These are phyloP conservation scores for Xylaria palmicola DNA, from an alignment of 495 filamentous ascomycete genomes.

Conservation along the genomic window DNA sequence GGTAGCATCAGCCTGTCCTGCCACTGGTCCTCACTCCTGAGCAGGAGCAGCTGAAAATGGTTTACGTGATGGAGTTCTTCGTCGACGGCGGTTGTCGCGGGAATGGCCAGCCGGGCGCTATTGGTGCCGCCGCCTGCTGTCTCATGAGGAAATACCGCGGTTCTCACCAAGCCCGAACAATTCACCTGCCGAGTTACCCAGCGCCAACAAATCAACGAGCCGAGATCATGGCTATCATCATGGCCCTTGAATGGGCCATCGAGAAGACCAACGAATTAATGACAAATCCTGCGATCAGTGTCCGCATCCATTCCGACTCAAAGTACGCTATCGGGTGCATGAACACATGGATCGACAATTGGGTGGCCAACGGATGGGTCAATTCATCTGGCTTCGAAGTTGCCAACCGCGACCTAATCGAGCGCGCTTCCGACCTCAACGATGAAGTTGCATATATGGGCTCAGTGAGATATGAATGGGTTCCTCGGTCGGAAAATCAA, in stretches of 20 bases:
- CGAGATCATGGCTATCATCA: conserved; percentile 39
- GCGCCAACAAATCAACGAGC: conserved; percentile 42
- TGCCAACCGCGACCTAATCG: conserved; percentile 37
- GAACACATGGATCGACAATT: conserved; percentile 29
- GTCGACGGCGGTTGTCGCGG: conserved; percentile 41
- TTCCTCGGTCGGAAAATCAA: conserved; percentile 26
- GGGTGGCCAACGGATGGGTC: conserved; percentile 28
- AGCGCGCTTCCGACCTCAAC: conserved; percentile 31
- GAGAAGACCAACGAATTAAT: conserved; percentile 25
- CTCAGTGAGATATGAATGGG: conserved; percentile 26
- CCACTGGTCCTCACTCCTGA: no score
- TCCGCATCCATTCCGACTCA: conserved; percentile 35
- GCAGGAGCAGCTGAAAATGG: no score
- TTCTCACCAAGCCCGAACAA: background rate
- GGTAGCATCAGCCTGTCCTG: no score
- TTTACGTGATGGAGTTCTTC: conserved; percentile 42
- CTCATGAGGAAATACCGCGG: conserved; percentile 12
- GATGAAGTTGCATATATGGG: conserved; percentile 27
- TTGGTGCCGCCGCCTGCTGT: conserved; percentile 39
- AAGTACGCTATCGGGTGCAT: conserved; percentile 32
- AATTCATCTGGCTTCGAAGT: conserved; percentile 27
- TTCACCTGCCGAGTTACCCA: background rate
- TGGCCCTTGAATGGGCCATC: conserved; percentile 37
- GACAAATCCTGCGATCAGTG: background rate
- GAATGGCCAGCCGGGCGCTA: conserved; percentile 28